Evolutionary conservation across 352 stramenopile genomes (phyloP).

Genomic region (Elongisporangium anandrum): DNA sequence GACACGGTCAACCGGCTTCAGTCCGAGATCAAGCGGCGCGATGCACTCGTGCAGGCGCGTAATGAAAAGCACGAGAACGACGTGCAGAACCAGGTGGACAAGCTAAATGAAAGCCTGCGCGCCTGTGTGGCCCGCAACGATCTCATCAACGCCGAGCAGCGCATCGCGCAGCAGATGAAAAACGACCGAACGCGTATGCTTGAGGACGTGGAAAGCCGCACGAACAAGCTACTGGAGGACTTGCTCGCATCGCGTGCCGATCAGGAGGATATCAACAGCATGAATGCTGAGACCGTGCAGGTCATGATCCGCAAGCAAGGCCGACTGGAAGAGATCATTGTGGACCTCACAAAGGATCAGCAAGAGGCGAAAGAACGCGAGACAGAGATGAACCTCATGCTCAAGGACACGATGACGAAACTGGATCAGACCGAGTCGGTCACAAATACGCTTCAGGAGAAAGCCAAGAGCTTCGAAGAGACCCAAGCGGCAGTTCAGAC

Average conservation of each 20-base stretch:
- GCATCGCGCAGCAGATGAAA: constrained; percentile 75
- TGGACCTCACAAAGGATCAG: constrained; percentile 49
- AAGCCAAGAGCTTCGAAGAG: constrained; percentile 48
- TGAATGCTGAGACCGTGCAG: constrained; percentile 62
- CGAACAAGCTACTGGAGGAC: constrained; percentile 68
- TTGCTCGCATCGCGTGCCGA: constrained; percentile 49
- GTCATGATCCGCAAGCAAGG: constrained; percentile 44
- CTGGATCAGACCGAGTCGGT: constrained; percentile 32
- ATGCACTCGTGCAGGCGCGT: constrained; percentile 68
- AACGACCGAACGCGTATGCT: constrained; percentile 47
- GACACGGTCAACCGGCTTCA: constrained; percentile 67
- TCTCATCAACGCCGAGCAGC: constrained; percentile 68
- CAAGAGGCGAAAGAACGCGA: constrained; percentile 25
- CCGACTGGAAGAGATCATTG: constrained; percentile 48
- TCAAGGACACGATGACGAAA: constrained; percentile 54
- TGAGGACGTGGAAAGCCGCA: constrained; percentile 49
- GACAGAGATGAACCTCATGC: constrained; percentile 34
- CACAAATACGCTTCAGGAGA: constrained; percentile 44
- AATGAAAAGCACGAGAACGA: constrained; percentile 74
- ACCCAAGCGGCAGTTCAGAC: constrained; percentile 37
- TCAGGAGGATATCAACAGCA: constrained; percentile 85
- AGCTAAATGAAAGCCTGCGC: constrained; percentile 70
- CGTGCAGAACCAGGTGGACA: constrained; percentile 72
- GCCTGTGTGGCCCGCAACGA: constrained; percentile 76
- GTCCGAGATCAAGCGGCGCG: constrained; percentile 77